Base-by-base conservation (phyloP, 176 grass and related monocot species). In the Tuctoria greenei region DNA sequence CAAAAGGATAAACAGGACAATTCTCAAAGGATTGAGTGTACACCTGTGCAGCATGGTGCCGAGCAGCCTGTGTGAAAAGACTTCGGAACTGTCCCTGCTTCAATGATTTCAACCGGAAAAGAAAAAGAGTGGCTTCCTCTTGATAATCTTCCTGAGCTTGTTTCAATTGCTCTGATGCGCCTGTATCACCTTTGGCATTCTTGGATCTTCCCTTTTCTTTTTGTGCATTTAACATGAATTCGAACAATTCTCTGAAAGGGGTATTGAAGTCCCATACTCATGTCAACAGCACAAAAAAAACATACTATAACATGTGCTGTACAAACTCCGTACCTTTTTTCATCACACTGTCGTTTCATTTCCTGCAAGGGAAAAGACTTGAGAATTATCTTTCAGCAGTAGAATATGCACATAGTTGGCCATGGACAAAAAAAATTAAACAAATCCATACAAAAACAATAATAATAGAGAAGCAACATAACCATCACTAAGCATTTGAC, bases 281-380 rank as follows among this genome's bases (percentile, higher is more conserved):
- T 41, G 17, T 74, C 66, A 79, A 52, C 27, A 60, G 25, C 10
- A 27, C 27, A 54, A 67, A 24, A 75, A 52, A 21, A 51, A 51
- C 47, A 20, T 51, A 54, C 6, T 67, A 67, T 61, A 15, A 2
- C 35, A 40, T 4, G 80, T 65, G 75, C 52, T 49, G 66, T 50
- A 55, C 42, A 71, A 75, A 55, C 52, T 73, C 10, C 51, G 18
- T 79, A 97, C 94, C 91, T 88, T 90, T 98, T 98, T 72, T 92
- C 88, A 81, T 98, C 95, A 82, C 95, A 98, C 37, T 98, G 95
- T 18, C 67, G 91, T 80, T 92, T 98, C 95, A 98, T 98, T 72
- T 92, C 95, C 95, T 98, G 91, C 56, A 91, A 81, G 13, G 2
- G 34, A 63, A 75, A 89, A 75, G 36, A 46, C 0, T 9, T 25